A percentile compares a stretch with the other conserved stretches of the same genome.
Conservation (phyloP, 2,329 filamentous ascomycete species). For the Monilinia vaccinii-corymbosi region DNA sequence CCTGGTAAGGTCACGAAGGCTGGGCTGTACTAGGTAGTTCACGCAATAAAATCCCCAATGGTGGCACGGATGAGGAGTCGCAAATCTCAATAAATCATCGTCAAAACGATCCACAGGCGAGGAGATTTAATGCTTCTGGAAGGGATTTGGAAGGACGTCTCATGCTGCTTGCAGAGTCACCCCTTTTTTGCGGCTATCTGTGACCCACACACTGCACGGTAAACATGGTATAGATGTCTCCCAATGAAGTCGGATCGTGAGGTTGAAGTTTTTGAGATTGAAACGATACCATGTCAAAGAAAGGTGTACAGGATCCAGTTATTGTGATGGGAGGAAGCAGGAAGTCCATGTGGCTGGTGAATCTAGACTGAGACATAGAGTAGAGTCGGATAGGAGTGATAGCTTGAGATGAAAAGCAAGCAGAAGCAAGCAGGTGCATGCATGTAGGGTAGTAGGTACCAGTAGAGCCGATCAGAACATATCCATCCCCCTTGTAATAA, state of each 20-base stretch:
- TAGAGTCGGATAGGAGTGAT: too few species aligned
- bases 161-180: not conserved
- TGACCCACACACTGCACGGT: not conserved
- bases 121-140: slow-evolving; percentile 6
- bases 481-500: not conserved
- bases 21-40: too few species aligned
- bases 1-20: not conserved
- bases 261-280: not conserved
- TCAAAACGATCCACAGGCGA: not conserved
- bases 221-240: not conserved
- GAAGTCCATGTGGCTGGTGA: not conserved
- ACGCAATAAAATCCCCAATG: not conserved
- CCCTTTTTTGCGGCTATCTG: slow-evolving; percentile 8
- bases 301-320: not conserved
- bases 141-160: slow-evolving; percentile 1
- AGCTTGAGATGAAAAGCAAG: too few species aligned
- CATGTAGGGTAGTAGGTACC: not conserved
- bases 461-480: not conserved
- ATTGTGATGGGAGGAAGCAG: not conserved
- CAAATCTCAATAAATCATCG: not conserved
- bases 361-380: not conserved
- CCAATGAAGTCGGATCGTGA: not conserved
- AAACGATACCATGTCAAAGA: not conserved
- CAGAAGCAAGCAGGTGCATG: too few species aligned
- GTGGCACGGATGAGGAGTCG: not conserved